phyloP scores from a whole-genome alignment of 139 green algal species.

The Chlamydomonas sphaeroides region DNA sequence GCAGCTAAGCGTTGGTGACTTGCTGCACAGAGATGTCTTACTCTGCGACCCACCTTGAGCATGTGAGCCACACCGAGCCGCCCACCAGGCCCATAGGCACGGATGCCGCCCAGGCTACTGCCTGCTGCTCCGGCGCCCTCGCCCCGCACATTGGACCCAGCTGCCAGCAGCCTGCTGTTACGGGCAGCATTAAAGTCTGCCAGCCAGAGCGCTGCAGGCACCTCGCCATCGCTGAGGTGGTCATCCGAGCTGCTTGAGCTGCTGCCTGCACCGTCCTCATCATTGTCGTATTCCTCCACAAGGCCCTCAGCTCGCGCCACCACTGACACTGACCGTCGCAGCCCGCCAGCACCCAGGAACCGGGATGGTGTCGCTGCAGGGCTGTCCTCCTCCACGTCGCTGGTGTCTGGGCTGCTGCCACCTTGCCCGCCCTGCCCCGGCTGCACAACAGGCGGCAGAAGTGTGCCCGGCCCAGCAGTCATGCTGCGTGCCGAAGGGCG shows the following conservation, averaged over 20 bases:
- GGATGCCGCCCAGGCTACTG: no score
- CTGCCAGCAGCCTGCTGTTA: neutral
- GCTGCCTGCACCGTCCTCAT: neutral
- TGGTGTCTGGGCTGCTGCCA: no score
- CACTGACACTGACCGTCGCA: neutral
- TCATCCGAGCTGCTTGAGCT: slow-evolving; percentile 14
- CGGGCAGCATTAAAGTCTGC: slow-evolving; percentile 41
- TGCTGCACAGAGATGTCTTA: no score
- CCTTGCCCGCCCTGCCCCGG: no score
- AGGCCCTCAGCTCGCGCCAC: neutral
- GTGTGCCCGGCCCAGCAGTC: no score
- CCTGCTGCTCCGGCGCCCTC: neutral
- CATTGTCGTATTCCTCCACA: neutral
- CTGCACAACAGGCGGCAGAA: no score
- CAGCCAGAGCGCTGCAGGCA: slow-evolving; percentile 50
- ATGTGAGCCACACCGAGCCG: slow-evolving; percentile 20
- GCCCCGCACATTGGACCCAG: neutral
- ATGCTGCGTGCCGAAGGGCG: no score
- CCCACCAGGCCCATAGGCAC: neutral
- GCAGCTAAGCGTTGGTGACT: neutral
- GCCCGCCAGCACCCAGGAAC: no score
- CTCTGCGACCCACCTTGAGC: neutral
- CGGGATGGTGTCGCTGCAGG: no score
- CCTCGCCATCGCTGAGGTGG: slow-evolving; percentile 46
- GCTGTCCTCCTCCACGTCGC: no score